A percentile compares a stretch with the other conserved stretches of the same genome.
Conservation (phyloP, 495 filamentous ascomycete species). For the Astrocystis sublimbata region DNA sequence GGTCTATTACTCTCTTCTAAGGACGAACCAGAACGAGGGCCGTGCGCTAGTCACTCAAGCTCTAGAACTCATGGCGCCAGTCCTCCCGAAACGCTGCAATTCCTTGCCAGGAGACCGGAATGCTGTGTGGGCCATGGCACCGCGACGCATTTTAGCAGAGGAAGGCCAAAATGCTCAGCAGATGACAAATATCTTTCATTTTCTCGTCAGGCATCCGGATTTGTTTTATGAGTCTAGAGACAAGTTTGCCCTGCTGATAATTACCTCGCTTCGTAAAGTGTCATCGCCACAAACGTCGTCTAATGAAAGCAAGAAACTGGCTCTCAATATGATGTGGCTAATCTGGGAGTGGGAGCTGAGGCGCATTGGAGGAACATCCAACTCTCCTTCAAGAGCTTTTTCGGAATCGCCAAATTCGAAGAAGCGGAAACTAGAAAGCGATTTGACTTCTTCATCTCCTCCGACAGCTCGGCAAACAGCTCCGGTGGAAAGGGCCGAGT, state of each 20-base stretch:
- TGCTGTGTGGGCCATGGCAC: slow-evolving; percentile 82
- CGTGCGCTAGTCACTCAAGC: slow-evolving; percentile 89
- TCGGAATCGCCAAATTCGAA: slow-evolving; percentile 70
- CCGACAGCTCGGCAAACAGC: slow-evolving; percentile 46
- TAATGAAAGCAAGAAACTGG: slow-evolving; percentile 89
- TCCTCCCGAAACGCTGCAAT: slow-evolving; percentile 74
- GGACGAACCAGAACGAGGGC: slow-evolving; percentile 94
- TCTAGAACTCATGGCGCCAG: slow-evolving; percentile 89
- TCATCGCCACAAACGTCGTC: slow-evolving; percentile 81
- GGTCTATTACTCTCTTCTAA: slow-evolving; percentile 85
- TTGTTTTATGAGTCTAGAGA: slow-evolving; percentile 95
- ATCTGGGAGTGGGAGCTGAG: slow-evolving; percentile 93
- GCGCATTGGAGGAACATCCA: slow-evolving; percentile 59
- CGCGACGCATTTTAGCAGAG: slow-evolving; percentile 86
- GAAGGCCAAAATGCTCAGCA: slow-evolving; percentile 97
- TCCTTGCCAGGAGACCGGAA: slow-evolving; percentile 49
- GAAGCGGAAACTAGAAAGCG: slow-evolving; percentile 73
- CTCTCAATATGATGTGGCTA: slow-evolving; percentile 82
- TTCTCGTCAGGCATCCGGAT: slow-evolving; percentile 87
- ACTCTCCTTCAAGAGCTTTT: slow-evolving; percentile 44
- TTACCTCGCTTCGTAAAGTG: slow-evolving; percentile 85
- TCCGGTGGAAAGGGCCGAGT: slow-evolving; percentile 62
- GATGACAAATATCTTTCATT: slow-evolving; percentile 95
- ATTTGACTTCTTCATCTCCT: slow-evolving; percentile 45
- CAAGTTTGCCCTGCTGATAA: slow-evolving; percentile 83